Evolutionary conservation across 2,329 filamentous ascomycete genomes (phyloP).

Genomic region (Sporothrix brunneoviolacea): DNA sequence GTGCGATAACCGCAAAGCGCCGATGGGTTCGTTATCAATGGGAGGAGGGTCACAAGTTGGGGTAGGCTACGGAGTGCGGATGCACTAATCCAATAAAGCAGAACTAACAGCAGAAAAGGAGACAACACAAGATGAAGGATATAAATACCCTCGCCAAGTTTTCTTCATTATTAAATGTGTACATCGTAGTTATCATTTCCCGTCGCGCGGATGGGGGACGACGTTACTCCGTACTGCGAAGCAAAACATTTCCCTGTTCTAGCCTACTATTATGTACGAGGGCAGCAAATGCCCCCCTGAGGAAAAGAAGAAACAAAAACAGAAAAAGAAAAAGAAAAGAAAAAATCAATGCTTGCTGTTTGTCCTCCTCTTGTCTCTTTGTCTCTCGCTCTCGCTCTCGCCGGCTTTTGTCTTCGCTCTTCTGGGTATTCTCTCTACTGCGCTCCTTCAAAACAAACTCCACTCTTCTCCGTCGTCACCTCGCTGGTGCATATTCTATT

Average conservation of each 20-base stretch:
- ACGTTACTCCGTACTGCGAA: too few relatives aligned
- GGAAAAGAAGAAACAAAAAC: not conserved
- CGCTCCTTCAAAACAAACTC: not conserved
- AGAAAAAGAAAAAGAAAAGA: constrained; percentile 1
- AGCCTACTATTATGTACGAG: constrained; percentile 6
- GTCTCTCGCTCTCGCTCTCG: not conserved
- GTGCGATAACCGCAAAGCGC: constrained; percentile 3
- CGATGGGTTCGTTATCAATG: not conserved
- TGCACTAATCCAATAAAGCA: too few relatives aligned
- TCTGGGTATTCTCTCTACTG: constrained; percentile 8
- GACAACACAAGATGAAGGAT: too few relatives aligned
- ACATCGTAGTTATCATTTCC: constrained; percentile 1
- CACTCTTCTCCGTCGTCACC: not conserved
- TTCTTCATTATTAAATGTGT: not conserved
- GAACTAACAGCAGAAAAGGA: too few relatives aligned
- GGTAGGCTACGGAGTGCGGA: too few relatives aligned
- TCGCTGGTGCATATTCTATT: not conserved
- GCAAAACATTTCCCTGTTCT: not conserved
- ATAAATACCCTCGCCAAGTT: too few relatives aligned
- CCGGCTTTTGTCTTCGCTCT: not conserved
- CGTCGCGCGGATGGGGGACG: too few relatives aligned
- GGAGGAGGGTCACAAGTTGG: too few relatives aligned
- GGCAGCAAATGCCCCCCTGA: not conserved
- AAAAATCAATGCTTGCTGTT: constrained; percentile 9
- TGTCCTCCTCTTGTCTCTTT: not conserved